Evolutionary conservation across 805 yeast species (phyloP), one percentile per base, ranked within the genome.

Genomic region (Kodamaea hsintzibuensis): DNA sequence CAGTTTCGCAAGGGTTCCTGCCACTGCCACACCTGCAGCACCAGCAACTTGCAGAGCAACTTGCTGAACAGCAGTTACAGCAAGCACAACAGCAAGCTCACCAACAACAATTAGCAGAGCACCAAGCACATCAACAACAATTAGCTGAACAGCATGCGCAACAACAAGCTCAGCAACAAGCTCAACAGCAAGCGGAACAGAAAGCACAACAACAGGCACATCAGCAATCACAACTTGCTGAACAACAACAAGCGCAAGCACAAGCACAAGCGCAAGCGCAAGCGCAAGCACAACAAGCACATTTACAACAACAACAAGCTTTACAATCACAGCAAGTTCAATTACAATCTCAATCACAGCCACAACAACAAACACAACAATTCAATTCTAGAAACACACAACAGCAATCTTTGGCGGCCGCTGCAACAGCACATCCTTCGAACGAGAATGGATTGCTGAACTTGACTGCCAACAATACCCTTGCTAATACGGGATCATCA

Each of bases 391-490:
- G 44, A 47, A 55, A 18, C 58, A 57, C 56, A 12, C 57, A 56
- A 47, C 46, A 47, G 42, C 57, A 56, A 45, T 52, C 53, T 14
- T 54, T 54, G 25, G 55, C 56, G 9, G 53, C 49, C 42, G 56
- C 53, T 1, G 57, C 49, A 40, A 52, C 52, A 3, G 58, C 53
- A 39, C 49, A 42, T 27, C 48, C 55, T 44, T 47, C 17, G 18
- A 19, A 14, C 39, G 37, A 22, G 12, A 44, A 19, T 18, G 18
- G 35, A 10, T 30, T 27, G 30, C 47, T 22, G 43, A 55, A 45
- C 39, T 52, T 55, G 42, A 61, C 60, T 12, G 53, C 56, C 44
- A 64, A 60, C 51, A 57, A 59, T 19, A 53, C 49, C 9, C 53
- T 47, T 47, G 53, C 42, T 44, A 53, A 47, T 43, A 51, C 54